A percentile compares a stretch with the other conserved stretches of the same genome.
These are phyloP conservation scores for Phytopythium delawarense DNA, from an alignment of 352 stramenopile genomes.

Conservation along the genomic window DNA sequence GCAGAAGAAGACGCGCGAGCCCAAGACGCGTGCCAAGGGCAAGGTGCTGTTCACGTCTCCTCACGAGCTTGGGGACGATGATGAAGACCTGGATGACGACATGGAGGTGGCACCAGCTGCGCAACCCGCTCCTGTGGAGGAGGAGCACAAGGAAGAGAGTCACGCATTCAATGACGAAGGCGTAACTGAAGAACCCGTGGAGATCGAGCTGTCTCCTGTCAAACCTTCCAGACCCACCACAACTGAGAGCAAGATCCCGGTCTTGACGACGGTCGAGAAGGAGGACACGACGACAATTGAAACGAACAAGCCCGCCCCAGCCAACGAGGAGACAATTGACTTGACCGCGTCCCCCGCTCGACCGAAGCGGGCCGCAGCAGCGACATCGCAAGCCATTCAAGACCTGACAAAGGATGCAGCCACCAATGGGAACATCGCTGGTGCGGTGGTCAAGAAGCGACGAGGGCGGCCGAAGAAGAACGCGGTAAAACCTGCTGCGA, in stretches of 20 bases:
- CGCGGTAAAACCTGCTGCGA: slow-evolving; percentile 7
- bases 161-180: not conserved
- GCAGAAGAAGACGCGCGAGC: not conserved
- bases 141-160: not conserved
- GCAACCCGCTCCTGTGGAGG: not conserved
- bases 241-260: not conserved
- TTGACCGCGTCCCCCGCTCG: slow-evolving; percentile 10
- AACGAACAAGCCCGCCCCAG: not conserved
- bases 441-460: not conserved
- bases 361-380: slow-evolving; percentile 8
- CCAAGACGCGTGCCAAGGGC: slow-evolving; percentile 16
- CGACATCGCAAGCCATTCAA: slow-evolving; percentile 9
- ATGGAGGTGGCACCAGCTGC: not conserved
- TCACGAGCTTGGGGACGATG: slow-evolving; percentile 21
- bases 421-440: not conserved
- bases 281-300: not conserved
- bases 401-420: slow-evolving; percentile 4
- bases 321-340: slow-evolving; percentile 11
- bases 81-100: slow-evolving; percentile 11
- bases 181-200: not conserved
- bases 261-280: not conserved
- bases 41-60: slow-evolving; percentile 28
- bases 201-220: not conserved
- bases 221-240: not conserved
- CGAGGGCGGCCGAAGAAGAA: slow-evolving; percentile 16